Percentiles rank a stretch among this genome's conserved stretches.
Conservation (phyloP, 148 eudicot species). For the Vaccinium corymbosum region DNA sequence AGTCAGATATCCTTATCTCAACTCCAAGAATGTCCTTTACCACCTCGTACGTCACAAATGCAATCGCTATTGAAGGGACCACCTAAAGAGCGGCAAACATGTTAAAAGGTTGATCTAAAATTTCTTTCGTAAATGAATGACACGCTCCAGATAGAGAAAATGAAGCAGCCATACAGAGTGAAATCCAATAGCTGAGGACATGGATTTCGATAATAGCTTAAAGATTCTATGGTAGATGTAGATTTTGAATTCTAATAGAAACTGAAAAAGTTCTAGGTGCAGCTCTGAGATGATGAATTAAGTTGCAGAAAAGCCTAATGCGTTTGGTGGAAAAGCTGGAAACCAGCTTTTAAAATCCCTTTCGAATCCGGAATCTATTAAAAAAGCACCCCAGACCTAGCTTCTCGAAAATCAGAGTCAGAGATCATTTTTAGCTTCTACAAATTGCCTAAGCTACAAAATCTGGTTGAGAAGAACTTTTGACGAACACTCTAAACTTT, state of each 20-base stretch:
- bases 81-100: conserved; percentile 43
- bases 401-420: neutral
- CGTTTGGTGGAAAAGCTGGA: neutral
- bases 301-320: neutral
- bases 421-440: neutral
- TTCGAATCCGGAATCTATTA: neutral
- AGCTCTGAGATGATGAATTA: neutral
- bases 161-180: neutral
- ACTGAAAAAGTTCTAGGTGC: neutral
- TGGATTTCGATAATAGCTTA: neutral
- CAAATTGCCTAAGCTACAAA: neutral
- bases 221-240: neutral
- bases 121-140: neutral
- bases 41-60: conserved; percentile 81
- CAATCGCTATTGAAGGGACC: conserved; percentile 85
- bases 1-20: conserved; percentile 85
- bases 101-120: conserved; percentile 6
- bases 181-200: neutral
- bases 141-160: neutral
- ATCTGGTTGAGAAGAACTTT: neutral
- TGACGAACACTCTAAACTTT: neutral
- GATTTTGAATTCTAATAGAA: neutral
- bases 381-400: neutral
- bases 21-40: conserved; percentile 82
- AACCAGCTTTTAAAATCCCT: neutral